Evolutionary conservation across 108 stramenopile species (phyloP).

Genomic region (Skeletonema marinoi): DNA sequence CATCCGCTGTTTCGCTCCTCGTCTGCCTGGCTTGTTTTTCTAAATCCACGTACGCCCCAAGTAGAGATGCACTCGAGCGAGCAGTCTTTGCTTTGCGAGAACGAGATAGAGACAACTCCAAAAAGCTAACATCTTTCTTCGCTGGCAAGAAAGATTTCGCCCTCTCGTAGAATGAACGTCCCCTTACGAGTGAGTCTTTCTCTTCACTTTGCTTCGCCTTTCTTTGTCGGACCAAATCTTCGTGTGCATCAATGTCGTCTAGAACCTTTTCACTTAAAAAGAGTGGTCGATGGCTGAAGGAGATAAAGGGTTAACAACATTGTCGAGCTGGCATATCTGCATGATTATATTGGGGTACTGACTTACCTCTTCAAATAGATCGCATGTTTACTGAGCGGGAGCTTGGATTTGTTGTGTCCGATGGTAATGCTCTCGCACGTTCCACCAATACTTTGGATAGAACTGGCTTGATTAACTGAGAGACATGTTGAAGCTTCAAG

Average conservation of each 20-base stretch:
- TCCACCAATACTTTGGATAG: constrained; percentile 46
- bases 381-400: constrained; percentile 26
- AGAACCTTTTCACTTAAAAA: constrained; percentile 54
- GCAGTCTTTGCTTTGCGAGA: constrained; percentile 40
- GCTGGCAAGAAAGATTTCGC: constrained; percentile 24
- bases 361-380: constrained; percentile 6
- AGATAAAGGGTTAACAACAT: background rate
- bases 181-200: background rate
- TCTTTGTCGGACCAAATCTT: constrained; percentile 39
- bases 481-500: constrained; percentile 58
- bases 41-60: constrained; percentile 70
- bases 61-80: constrained; percentile 43
- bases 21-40: constrained; percentile 51
- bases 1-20: constrained; percentile 12
- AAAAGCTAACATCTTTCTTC: constrained; percentile 25
- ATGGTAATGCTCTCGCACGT: constrained; percentile 63
- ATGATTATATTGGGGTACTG: background rate
- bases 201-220: constrained; percentile 21
- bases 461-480: constrained; percentile 60
- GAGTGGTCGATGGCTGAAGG: constrained; percentile 30
- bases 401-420: constrained; percentile 66
- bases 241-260: constrained; percentile 42
- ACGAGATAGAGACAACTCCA: constrained; percentile 48
- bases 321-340: background rate
- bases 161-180: constrained; percentile 7